Evolutionary conservation across 768 basidiomycete genomes (phyloP), one percentile per base, ranked within the genome.

Genomic region (Boletus edulis): DNA sequence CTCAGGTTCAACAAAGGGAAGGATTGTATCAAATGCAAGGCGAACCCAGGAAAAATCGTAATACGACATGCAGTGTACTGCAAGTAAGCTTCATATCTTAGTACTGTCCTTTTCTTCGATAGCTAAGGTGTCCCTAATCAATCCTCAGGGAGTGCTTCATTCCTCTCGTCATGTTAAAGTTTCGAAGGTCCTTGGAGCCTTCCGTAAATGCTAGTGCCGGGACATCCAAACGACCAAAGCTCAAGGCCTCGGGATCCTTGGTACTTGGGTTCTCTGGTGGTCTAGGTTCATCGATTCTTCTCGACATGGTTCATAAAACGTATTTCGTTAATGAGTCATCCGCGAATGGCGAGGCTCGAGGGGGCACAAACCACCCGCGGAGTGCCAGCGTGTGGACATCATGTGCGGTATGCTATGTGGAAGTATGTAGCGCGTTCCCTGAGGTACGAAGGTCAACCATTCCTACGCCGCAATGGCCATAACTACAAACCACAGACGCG

Each of bases 41-140:
- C 70, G 31, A 79, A 78, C 24, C 59, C 52, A 8, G 91, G 88
- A 22, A 87, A 84, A 49, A 73, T 91, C 29, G 84, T 91, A 46
- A 82, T 91, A 52, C 79, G 89, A 40, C 88, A 92, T 67, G 83
- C 87, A 14, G 86, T 89, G 18, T 93, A 92, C 65, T 93, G 91
- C 88, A 89, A 84, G 90, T 90, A 63, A 62, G 82, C 63, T 34
- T 4, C 3, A 9, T 4, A 13, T 39, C 38, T 15, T 37, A 15
- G 7, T 18, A 12, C 18, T 15, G 13, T 24, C 18, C 3, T 38
- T 78, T 59, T 44, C 20, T 22, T 34, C 38, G 11, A 44, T 47
- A 10, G 3, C 14, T 34, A 18, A 31, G 7, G 7, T 1, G 1
- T 35, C n/a, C 12, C 24, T 41, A 37, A 24, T 24, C 39, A 11